Percentiles rank a stretch among this genome's conserved stretches.
Conservation (phyloP, 345 rosid species). For the Brassica nigra region DNA sequence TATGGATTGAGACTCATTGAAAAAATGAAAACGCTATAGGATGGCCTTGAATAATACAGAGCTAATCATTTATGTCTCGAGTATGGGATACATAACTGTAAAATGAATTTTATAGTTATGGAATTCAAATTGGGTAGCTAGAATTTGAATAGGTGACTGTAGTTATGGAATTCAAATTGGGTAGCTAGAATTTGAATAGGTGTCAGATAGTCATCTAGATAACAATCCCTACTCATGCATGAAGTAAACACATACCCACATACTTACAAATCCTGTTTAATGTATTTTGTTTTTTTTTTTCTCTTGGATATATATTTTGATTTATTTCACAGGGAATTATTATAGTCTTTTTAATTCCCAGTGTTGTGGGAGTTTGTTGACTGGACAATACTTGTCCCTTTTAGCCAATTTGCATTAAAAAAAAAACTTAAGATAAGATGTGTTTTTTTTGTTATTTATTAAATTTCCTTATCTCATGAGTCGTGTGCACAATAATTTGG, state of each 20-base stretch:
- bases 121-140: conserved; percentile 22
- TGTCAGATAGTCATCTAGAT: conserved; percentile 21
- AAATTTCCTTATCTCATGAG: conserved; percentile 13
- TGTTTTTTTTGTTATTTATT: conserved; percentile 8
- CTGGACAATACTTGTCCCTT: conserved; percentile 29
- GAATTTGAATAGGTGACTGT: conserved; percentile 6
- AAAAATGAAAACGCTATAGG: not conserved
- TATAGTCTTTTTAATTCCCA: conserved; percentile 18
- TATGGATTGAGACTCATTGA: not conserved
- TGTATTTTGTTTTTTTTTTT: not conserved
- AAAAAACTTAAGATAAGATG: conserved; percentile 25
- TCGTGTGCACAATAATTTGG: conserved; percentile 31
- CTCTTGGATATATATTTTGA: not conserved
- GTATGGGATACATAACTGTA: not conserved
- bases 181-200: conserved; percentile 20
- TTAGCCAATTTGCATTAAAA: conserved; percentile 18
- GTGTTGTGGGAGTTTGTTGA: conserved; percentile 24
- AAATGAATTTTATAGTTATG: not conserved
- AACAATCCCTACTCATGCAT: conserved; percentile 27
- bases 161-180: conserved; percentile 12
- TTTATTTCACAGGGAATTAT: not conserved
- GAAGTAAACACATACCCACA: not conserved
- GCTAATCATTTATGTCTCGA: not conserved
- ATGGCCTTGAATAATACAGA: not conserved
- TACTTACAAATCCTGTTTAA: not conserved